These are phyloP conservation scores for Aspergillus incahuasiensis DNA, from an alignment of 495 filamentous ascomycete species.

Conservation along the genomic window DNA sequence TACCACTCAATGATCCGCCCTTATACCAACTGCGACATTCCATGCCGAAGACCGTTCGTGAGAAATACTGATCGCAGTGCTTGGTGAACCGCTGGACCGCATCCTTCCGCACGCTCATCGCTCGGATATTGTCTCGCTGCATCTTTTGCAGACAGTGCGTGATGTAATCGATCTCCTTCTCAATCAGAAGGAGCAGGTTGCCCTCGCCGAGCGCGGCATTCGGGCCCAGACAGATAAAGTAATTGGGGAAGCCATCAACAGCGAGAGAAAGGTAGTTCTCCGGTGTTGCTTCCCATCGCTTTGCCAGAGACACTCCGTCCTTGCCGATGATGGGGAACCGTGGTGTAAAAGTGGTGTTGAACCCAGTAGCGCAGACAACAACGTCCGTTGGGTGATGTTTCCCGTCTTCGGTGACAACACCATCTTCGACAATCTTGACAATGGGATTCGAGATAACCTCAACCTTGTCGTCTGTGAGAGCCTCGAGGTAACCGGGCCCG, in stretches of 20 bases:
- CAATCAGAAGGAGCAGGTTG: conserved; percentile 40
- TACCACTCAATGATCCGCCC: conserved; percentile 31
- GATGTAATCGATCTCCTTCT: conserved; percentile 50
- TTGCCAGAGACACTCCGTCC: conserved; percentile 41
- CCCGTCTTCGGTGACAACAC: conserved; percentile 48
- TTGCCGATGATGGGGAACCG: conserved; percentile 49
- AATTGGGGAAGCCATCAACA: conserved; percentile 61
- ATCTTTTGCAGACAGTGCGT: conserved; percentile 45
- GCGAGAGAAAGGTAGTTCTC: conserved; percentile 58
- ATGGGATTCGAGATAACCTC: conserved; percentile 39
- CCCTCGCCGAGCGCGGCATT: conserved; percentile 47
- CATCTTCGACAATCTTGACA: conserved; percentile 37
- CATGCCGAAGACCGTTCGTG: conserved; percentile 41
- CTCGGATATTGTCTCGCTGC: conserved; percentile 45
- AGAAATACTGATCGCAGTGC: conserved; percentile 46
- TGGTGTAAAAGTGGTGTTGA: conserved; percentile 46
- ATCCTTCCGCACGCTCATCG: conserved; percentile 34
- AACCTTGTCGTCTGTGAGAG: conserved; percentile 45
- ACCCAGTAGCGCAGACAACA: conserved; percentile 52
- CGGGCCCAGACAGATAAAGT: conserved; percentile 51
- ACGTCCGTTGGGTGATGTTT: conserved; percentile 35
- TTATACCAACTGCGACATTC: conserved; percentile 56
- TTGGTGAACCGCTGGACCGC: conserved; percentile 42
- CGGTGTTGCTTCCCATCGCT: conserved; percentile 46
- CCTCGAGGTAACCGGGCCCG: conserved; percentile 45